These are phyloP conservation scores for Phytophthora constricta DNA, from an alignment of 352 stramenopile species.

Conservation along the genomic window DNA sequence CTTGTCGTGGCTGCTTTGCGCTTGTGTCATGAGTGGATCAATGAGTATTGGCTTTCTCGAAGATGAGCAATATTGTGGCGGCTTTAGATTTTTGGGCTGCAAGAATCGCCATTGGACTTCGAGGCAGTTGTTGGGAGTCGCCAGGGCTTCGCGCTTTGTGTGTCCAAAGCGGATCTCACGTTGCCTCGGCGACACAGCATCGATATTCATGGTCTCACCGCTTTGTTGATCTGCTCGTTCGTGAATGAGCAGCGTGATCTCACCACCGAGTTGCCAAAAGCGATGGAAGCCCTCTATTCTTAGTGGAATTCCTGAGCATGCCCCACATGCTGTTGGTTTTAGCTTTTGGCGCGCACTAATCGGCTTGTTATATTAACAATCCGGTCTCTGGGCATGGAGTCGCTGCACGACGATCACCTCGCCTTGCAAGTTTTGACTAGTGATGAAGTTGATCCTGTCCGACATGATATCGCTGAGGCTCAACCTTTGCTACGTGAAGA, in stretches of 20 bases:
- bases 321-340: no score
- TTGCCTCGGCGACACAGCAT: conserved; percentile 18
- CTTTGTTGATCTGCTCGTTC: not conserved
- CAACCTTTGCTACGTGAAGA: not conserved
- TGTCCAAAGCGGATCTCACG: conserved; percentile 36
- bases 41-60: conserved; percentile 8
- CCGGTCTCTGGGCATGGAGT: conserved; percentile 9
- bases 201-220: conserved; percentile 19
- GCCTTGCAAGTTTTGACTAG: conserved; percentile 11
- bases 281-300: not conserved
- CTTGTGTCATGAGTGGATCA: conserved; percentile 9
- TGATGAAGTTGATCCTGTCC: not conserved
- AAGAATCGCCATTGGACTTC: conserved; percentile 71
- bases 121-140: conserved; percentile 37
- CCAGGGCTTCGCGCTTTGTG: conserved; percentile 34
- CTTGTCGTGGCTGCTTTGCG: not conserved
- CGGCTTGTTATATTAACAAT: conserved; percentile 3
- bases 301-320: no score
- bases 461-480: not conserved
- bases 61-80: conserved; percentile 19
- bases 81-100: conserved; percentile 44
- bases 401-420: not conserved
- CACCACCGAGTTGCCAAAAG: not conserved
- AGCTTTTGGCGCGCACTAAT: conserved; percentile 1
- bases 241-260: not conserved